Conservation (phyloP, 2,329 filamentous ascomycete genomes). For the Epicoccum sorghinum region DNA sequence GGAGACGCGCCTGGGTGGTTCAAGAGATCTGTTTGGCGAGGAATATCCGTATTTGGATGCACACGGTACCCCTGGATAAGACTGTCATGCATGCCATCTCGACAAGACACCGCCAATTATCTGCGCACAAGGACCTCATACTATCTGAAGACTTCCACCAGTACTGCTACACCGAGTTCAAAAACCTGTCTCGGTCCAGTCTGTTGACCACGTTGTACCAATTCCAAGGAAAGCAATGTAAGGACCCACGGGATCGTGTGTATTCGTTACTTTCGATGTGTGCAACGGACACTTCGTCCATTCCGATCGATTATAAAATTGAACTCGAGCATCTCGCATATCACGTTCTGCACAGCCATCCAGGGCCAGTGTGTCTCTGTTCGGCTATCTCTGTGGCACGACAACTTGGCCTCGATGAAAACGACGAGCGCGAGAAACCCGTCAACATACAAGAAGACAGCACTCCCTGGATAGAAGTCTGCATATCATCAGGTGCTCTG, state of each 20-base stretch:
- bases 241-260: background rate
- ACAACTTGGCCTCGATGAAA: no score
- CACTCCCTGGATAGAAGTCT: no score
- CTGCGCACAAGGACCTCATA: background rate
- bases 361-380: background rate
- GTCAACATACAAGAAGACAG: no score
- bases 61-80: background rate
- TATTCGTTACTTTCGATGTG: background rate
- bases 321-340: background rate
- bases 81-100: background rate
- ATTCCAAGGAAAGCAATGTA: background rate
- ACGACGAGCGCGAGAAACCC: no score
- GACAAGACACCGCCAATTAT: no score
- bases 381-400: background rate
- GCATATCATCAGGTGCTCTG: no score
- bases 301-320: background rate
- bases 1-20: background rate
- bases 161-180: background rate
- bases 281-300: accelerated
- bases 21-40: background rate
- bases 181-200: no score
- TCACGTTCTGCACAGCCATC: background rate
- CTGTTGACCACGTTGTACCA: background rate
- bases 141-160: no score
- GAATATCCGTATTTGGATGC: background rate